Evolutionary conservation across 345 rosid genomes (phyloP).

Genomic region (Arabidopsis arenosa): DNA sequence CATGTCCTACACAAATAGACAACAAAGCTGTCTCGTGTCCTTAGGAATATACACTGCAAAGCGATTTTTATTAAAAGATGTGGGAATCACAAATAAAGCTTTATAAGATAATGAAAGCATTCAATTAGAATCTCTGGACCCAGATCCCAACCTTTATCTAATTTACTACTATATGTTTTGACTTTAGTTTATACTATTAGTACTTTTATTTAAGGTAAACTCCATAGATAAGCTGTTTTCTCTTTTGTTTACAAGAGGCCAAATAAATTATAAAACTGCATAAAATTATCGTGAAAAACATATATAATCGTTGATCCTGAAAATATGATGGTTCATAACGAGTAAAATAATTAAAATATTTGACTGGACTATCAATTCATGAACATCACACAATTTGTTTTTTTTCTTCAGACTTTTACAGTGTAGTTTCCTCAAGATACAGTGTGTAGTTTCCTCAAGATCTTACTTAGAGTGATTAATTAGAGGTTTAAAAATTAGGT

Average conservation of each 20-base stretch:
- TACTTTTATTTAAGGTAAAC: conserved; percentile 24
- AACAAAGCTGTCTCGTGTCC: conserved; percentile 40
- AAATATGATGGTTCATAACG: not conserved
- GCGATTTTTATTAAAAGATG: conserved; percentile 40
- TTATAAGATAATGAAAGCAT: conserved; percentile 33
- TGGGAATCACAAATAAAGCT: conserved; percentile 43
- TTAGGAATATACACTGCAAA: conserved; percentile 45
- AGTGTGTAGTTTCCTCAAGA: too few relatives aligned
- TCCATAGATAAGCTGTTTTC: not conserved
- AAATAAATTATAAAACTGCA: not conserved
- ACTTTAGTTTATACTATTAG: conserved; percentile 22
- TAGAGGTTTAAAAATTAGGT: not conserved
- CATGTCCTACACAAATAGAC: conserved; percentile 38
- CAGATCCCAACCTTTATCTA: conserved; percentile 36
- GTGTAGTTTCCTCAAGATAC: too few relatives aligned
- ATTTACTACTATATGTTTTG: conserved; percentile 35
- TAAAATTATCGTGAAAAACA: not conserved
- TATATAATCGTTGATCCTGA: not conserved
- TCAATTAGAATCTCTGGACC: conserved; percentile 36
- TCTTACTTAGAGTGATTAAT: not conserved
- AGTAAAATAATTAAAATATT: not conserved
- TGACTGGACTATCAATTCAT: too few relatives aligned
- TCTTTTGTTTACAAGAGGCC: not conserved
- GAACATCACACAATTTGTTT: too few relatives aligned
- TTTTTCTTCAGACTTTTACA: too few relatives aligned